Conservation (phyloP, 352 stramenopile species). For the Globisporangium acanthophoron region DNA sequence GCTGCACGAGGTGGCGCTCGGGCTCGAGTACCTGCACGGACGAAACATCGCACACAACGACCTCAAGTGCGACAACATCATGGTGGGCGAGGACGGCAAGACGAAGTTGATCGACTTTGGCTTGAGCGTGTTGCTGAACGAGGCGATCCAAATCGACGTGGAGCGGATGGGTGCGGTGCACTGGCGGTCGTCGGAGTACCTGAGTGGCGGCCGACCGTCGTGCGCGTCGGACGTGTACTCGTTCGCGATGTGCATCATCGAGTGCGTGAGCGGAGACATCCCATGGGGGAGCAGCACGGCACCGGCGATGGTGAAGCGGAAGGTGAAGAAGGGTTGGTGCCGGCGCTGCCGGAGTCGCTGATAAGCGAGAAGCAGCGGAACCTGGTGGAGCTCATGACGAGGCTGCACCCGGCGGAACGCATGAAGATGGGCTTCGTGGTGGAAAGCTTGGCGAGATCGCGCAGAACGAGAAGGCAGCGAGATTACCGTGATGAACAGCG, state of each 20-base stretch:
- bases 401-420: too few relatives aligned
- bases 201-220: not conserved
- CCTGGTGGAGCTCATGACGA: too few relatives aligned
- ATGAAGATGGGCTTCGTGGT: too few relatives aligned
- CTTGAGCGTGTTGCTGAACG: too few relatives aligned
- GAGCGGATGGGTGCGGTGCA: conserved; percentile 4
- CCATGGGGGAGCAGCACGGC: too few relatives aligned
- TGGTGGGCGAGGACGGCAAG: conserved; percentile 12
- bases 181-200: conserved; percentile 2
- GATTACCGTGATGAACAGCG: too few relatives aligned
- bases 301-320: too few relatives aligned
- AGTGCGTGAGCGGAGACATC: not conserved
- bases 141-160: conserved; percentile 15
- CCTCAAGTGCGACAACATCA: conserved; percentile 21
- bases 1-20: conserved; percentile 4
- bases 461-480: too few relatives aligned
- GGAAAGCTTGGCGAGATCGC: too few relatives aligned
- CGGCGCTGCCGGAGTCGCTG: too few relatives aligned
- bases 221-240: conserved; percentile 9
- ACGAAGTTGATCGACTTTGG: conserved; percentile 9
- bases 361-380: too few relatives aligned
- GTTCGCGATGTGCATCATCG: conserved; percentile 9
- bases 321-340: too few relatives aligned
- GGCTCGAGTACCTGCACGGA: conserved; percentile 2
- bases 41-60: conserved; percentile 9